These are phyloP conservation scores for Fusarium sp. DNA, from an alignment of 2,329 filamentous ascomycete species.

Conservation along the genomic window DNA sequence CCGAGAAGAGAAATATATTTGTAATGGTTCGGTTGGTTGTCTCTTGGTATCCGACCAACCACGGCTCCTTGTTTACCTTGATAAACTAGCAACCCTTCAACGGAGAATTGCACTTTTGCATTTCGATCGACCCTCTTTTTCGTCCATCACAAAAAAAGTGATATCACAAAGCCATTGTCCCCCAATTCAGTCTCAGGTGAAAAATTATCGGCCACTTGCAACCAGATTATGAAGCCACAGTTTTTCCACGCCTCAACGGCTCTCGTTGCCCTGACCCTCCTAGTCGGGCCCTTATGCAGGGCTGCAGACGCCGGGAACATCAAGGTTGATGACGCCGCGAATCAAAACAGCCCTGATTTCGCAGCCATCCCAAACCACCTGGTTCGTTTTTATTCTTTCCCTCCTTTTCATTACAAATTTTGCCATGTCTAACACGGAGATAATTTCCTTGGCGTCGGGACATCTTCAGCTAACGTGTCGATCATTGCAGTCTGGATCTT, in stretches of 20 bases:
- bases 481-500: constrained; percentile 21
- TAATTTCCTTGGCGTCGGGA: neutral
- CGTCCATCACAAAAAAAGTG: neutral
- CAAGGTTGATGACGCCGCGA: constrained; percentile 19
- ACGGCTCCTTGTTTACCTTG: neutral
- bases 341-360: constrained; percentile 20
- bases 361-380: constrained; percentile 32
- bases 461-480: constrained; percentile 18
- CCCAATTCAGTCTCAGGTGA: neutral
- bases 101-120: neutral
- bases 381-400: constrained; percentile 34
- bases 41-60: neutral
- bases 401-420: constrained; percentile 1
- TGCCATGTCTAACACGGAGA: neutral
- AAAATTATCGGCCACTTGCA: neutral
- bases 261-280: constrained; percentile 23
- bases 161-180: constrained; percentile 8
- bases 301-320: constrained; percentile 26
- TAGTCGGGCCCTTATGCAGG: constrained; percentile 13
- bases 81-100: constrained; percentile 2
- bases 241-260: constrained; percentile 1
- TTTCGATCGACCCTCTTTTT: neutral
- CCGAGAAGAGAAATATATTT: neutral
- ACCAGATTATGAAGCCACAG: constrained; percentile 22
- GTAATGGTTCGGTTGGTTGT: neutral